A percentile compares a stretch with the other conserved stretches of the same genome.
These are phyloP conservation scores for Microbotryum silenes-acaulis DNA, from an alignment of 1,284 basidiomycete species.

Conservation along the genomic window DNA sequence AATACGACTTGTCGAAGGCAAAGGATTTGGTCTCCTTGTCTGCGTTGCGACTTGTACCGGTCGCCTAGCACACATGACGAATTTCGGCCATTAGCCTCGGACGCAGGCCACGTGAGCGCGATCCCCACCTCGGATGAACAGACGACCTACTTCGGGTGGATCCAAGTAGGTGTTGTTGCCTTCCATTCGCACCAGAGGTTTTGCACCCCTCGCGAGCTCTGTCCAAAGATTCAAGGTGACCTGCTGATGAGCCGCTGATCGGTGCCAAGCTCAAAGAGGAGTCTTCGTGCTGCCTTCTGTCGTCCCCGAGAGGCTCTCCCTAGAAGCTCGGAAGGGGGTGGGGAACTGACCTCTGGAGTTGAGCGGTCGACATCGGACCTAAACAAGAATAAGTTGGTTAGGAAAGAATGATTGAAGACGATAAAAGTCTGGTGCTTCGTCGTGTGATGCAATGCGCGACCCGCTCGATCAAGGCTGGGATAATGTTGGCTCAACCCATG, in stretches of 20 bases:
- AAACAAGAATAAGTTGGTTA: neutral
- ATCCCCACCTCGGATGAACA: too few species aligned
- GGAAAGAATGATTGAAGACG: constrained; percentile 29
- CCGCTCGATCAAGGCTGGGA: neutral
- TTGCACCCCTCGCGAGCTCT: constrained; percentile 87
- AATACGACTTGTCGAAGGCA: constrained; percentile 91
- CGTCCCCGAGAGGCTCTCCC: neutral
- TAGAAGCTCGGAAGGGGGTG: neutral
- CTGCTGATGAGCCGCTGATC: neutral
- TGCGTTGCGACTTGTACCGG: neutral
- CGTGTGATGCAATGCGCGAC: neutral
- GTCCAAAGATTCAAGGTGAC: constrained; percentile 23
- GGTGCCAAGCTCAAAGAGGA: neutral
- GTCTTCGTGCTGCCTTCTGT: neutral
- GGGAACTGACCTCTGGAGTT: constrained; percentile 66
- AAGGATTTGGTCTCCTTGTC: constrained; percentile 83
- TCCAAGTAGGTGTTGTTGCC: constrained; percentile 84
- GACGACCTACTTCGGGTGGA: constrained; percentile 50
- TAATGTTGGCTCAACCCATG: neutral
- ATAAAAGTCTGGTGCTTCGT: neutral
- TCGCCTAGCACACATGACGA: neutral
- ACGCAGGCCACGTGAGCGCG: neutral
- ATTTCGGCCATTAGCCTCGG: neutral
- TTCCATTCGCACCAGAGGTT: constrained; percentile 83
- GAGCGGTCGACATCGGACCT: constrained; percentile 73